Percentiles rank a stretch among this genome's conserved stretches.
These are phyloP conservation scores for Phanerochaete carnosa DNA, from an alignment of 768 basidiomycete species.

Conservation along the genomic window DNA sequence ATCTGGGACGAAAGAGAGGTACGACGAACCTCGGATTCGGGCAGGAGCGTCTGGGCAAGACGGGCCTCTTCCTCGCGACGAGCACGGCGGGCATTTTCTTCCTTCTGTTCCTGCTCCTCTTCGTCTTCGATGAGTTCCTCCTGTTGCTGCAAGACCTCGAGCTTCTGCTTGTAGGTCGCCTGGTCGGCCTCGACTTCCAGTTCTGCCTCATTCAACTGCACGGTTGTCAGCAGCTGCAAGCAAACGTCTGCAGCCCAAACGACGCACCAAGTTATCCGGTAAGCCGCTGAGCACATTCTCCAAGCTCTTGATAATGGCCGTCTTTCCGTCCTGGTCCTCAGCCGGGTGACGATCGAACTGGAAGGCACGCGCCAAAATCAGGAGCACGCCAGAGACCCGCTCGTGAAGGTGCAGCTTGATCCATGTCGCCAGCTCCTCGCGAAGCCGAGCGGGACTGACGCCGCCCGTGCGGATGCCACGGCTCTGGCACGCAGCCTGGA, in stretches of 20 bases:
- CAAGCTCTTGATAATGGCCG: conserved; percentile 72
- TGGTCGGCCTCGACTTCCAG: conserved; percentile 92
- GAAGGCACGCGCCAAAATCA: conserved; percentile 94
- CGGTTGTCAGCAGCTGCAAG: background rate
- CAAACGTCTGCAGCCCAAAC: background rate
- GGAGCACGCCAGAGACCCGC: conserved; percentile 88
- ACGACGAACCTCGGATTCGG: conserved; percentile 78
- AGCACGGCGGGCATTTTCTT: conserved; percentile 85
- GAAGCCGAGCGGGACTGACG: conserved; percentile 80
- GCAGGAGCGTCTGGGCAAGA: conserved; percentile 77
- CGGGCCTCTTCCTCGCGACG: conserved; percentile 75
- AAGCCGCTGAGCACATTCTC: conserved; percentile 89
- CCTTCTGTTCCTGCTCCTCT: conserved; percentile 95
- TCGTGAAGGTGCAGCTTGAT: conserved; percentile 88
- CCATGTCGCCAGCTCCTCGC: conserved; percentile 91
- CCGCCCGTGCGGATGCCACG: conserved; percentile 90
- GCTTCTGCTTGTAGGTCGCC: conserved; percentile 95
- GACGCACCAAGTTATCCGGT: conserved; percentile 87
- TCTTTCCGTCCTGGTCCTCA: conserved; percentile 79
- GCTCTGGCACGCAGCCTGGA: conserved; percentile 90
- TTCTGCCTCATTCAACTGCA: conserved; percentile 93
- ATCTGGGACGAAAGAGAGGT: background rate
- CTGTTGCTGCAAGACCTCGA: conserved; percentile 96
- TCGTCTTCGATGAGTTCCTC: conserved; percentile 99
- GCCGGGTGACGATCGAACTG: conserved; percentile 79